Conservation (phyloP, 2,329 filamentous ascomycete genomes). For the Aspergillus brunneoviolaceus region DNA sequence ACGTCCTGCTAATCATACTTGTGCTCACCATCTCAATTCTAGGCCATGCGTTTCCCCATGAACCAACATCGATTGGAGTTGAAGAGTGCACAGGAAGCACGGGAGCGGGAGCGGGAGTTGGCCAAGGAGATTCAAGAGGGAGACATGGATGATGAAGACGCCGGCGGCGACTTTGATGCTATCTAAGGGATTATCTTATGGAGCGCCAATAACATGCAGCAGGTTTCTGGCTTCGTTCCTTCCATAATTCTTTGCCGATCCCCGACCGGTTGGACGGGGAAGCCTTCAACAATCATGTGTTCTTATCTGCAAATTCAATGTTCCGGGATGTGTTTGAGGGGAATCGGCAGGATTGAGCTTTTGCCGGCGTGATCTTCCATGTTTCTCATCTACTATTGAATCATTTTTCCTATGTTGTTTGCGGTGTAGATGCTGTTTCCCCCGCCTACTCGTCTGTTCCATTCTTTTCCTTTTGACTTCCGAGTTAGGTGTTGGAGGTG, state of each 20-base stretch:
- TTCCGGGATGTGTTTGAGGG: conserved; percentile 29
- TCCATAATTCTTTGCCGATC: conserved; percentile 18
- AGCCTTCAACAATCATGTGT: conserved; percentile 29
- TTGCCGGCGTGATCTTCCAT: conserved; percentile 27
- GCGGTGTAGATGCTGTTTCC: conserved; percentile 14
- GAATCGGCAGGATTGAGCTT: conserved; percentile 27
- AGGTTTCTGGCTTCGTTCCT: conserved; percentile 13
- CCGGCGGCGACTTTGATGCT: conserved; percentile 92
- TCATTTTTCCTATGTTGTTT: conserved; percentile 19
- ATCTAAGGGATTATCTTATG: conserved; percentile 59
- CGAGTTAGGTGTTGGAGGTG: conserved; percentile 3
- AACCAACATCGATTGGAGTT: conserved; percentile 96
- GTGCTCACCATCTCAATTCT: neutral
- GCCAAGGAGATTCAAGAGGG: conserved; percentile 99
- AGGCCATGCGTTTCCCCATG: conserved; percentile 99
- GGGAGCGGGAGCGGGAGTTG: conserved; percentile 92
- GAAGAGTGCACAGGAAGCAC: conserved; percentile 97
- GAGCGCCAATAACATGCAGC: conserved; percentile 22
- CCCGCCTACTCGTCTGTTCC: conserved; percentile 10
- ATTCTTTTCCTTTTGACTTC: neutral
- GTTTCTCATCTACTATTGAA: conserved; percentile 28
- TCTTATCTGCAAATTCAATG: conserved; percentile 27
- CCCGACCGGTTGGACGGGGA: conserved; percentile 4
- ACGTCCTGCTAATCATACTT: neutral
- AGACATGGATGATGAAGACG: conserved; percentile 93